phyloP scores from a whole-genome alignment of 345 rosid genomes.

The Noccaea bulbosa region DNA sequence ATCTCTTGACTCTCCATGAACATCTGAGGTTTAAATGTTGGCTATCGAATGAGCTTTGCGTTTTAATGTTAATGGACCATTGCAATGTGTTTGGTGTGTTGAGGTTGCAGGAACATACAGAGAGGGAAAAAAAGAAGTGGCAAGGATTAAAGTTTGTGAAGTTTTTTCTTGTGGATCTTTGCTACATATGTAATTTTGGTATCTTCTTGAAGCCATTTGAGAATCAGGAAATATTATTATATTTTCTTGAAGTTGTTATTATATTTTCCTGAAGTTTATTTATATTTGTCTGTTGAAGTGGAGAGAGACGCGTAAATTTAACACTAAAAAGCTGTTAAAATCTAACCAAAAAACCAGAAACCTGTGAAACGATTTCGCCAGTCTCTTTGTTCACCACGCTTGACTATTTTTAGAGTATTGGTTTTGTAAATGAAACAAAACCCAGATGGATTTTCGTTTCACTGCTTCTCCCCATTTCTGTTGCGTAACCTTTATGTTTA shows the following conservation, averaged over 20 bases:
- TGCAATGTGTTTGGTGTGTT: conserved; percentile 16
- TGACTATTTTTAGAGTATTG: conserved; percentile 33
- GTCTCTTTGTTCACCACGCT: conserved; percentile 20
- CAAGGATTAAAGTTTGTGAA: conserved; percentile 27
- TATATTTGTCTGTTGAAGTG: conserved; percentile 23
- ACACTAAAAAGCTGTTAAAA: conserved; percentile 35
- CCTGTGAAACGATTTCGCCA: conserved; percentile 27
- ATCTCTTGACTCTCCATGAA: conserved; percentile 8
- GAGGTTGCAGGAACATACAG: conserved; percentile 34
- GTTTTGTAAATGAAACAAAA: conserved; percentile 16
- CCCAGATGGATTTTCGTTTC: conserved; percentile 28
- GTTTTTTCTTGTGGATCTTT: conserved; percentile 33
- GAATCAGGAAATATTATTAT: not conserved
- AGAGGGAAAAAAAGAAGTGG: conserved; percentile 10
- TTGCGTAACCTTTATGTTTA: not conserved
- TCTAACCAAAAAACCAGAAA: conserved; percentile 30
- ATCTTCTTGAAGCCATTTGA: not conserved
- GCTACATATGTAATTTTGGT: conserved; percentile 31
- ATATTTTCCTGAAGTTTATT: conserved; percentile 1
- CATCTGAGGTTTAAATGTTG: not conserved
- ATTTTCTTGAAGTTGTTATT: conserved; percentile 5
- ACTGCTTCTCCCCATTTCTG: conserved; percentile 34
- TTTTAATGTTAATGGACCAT: not conserved
- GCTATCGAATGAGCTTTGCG: not conserved
- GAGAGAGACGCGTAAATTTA: conserved; percentile 26